Evolutionary conservation across 164 flowering plant species (phyloP), one percentile per base, ranked within the genome.

Genomic region (Akebia trifoliata): DNA sequence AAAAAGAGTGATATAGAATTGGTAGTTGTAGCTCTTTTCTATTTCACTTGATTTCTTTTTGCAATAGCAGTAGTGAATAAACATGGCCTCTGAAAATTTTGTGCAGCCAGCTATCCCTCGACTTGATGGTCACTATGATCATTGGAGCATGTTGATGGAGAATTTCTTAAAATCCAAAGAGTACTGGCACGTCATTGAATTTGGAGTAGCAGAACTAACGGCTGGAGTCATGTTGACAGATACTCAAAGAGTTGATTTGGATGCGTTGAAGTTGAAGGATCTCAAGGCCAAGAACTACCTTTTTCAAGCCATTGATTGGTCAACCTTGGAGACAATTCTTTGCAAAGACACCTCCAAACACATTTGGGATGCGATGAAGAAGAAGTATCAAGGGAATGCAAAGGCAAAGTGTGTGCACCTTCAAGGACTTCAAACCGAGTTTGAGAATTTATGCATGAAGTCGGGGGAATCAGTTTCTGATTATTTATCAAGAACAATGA

Each of bases 301-400:
- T n/a, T n/a, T n/a, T n/a, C n/a, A n/a, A n/a, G n/a, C n/a, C n/a
- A n/a, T 17, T 34, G 55, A 50, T 52, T n/a, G 65, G 24, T 32
- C 51, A 3, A 52, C 40, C 4, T 51, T 63, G 48, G 55, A 63
- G 21, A 63, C 56, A 0, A 63, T 63, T 39, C 47, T 48, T 2
- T 12, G 8, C 39, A 63, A 47, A 18, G 67, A 56, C 3, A 56
- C 67, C 8, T 44, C 60, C 20, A 52, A 52, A n/a, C 2, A 53
- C 6, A 53, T 62, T 8, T 54, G 66, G 59, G 54, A 62, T 30
- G 39, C 56, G 6, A 38, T 50, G 56, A 60, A 60, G 50, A 15
- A n/a, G 57, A 60, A 60, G 37, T 60, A 40, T n/a, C 64, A 60
- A 38, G 57, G 57, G 7, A 12, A 24, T 0, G 25, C 56, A 20